Evolutionary conservation across 2,329 filamentous ascomycete genomes (phyloP), one percentile per base, ranked within the genome.

Genomic region (Aspergillus floridensis): DNA sequence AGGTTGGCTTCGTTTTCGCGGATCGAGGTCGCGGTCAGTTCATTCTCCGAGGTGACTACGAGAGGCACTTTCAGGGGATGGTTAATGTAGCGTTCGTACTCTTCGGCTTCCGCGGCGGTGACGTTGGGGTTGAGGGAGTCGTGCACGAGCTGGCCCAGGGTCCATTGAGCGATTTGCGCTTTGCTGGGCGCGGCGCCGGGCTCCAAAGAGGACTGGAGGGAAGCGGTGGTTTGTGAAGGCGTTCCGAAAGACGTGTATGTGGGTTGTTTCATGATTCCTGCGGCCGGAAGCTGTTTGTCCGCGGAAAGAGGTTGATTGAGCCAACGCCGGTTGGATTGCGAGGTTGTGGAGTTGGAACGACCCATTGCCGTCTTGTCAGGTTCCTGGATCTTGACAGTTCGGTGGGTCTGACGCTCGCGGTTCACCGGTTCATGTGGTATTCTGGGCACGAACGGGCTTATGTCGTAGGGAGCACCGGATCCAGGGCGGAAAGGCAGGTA

Each of bases 1-100:
- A 81, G 71, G 46, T 81, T 83, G 12, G 79, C 76, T 12, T 70
- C 71, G 14, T 72, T 66, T 49, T 75, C 75, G 14, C 69, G 70
- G 38, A 75, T 65, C 1, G 73, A 73, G 4, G 70, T 66, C 2
- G 74, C 72, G 0, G 72, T 73, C 41, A 76, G 64, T 49, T 76
- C 66, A 54, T 76, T 69, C 59, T 78, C 78, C 0, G 77, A 78
- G 1, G 79, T 77, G 1, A 80, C 76, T 5, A 81, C 78, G 2
- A 99, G 83, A 0, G 93, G 92, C 0, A 99, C 86, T 56, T 89
- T 93, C 58, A 96, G 88, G 1, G 95, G 93, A 70, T 99, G 95
- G 51, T 85, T 86, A 65, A 99, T 87, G 75, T 98, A 99, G 24
- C 89, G 86, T 59, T 88, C 84, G 73, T 99, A 99, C 72, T 98